A percentile compares a stretch with the other conserved stretches of the same genome.
Conservation (phyloP, 108 stramenopile species). For the Cyclostephanos invisitatus region DNA sequence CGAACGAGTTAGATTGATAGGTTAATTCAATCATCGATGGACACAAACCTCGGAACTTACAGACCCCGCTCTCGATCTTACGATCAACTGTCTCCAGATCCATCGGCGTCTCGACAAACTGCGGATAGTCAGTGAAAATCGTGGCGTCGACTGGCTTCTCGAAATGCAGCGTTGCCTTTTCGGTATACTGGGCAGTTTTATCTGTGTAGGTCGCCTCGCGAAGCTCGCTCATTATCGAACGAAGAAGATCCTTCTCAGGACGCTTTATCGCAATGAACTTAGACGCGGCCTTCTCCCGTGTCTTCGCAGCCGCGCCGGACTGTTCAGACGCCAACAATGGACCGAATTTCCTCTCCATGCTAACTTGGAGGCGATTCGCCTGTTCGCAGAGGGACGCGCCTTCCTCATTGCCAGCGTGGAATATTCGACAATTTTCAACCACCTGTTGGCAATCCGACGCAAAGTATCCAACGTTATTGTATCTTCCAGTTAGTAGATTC, state of each 20-base stretch:
- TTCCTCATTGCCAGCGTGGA: slow-evolving; percentile 63
- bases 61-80: slow-evolving; percentile 60
- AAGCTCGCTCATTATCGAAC: slow-evolving; percentile 60
- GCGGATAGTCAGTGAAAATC: slow-evolving; percentile 67
- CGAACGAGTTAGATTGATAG: background rate
- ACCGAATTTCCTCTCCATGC: slow-evolving; percentile 58
- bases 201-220: slow-evolving; percentile 72
- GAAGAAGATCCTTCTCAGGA: slow-evolving; percentile 62
- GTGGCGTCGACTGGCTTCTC: slow-evolving; percentile 74
- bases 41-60: slow-evolving; percentile 36
- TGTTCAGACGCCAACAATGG: slow-evolving; percentile 59
- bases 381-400: slow-evolving; percentile 58
- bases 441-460: slow-evolving; percentile 73
- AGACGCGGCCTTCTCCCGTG: slow-evolving; percentile 40
- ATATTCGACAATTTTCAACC: slow-evolving; percentile 67
- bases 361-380: slow-evolving; percentile 61
- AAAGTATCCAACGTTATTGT: slow-evolving; percentile 58
- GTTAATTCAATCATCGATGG: slow-evolving; percentile 11
- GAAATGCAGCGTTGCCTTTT: slow-evolving; percentile 71
- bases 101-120: slow-evolving; percentile 69
- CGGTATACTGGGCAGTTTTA: slow-evolving; percentile 73
- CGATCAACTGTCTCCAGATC: slow-evolving; percentile 76
- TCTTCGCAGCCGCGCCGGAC: slow-evolving; percentile 44
- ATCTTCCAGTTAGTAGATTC: slow-evolving; percentile 70
- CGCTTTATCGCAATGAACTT: slow-evolving; percentile 47